Evolutionary conservation across 1,284 basidiomycete genomes (phyloP).

Genomic region (Irpex lacteus): DNA sequence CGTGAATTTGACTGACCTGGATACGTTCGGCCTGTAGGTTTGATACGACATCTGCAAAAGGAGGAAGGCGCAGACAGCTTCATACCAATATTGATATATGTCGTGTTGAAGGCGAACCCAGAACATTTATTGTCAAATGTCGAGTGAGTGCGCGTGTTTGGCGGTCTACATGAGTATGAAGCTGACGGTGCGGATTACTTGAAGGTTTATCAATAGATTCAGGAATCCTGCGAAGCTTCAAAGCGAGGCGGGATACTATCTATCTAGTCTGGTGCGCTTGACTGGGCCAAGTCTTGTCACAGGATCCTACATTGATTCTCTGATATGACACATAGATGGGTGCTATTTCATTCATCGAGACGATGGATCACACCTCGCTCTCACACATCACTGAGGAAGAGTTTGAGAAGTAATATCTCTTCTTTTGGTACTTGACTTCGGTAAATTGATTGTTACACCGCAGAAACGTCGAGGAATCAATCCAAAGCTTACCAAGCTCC

Average conservation of each 20-base stretch:
- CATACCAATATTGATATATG: slow-evolving; percentile 92
- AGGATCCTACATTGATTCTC: not conserved
- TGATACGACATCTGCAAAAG: slow-evolving; percentile 83
- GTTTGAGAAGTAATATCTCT: slow-evolving; percentile 70
- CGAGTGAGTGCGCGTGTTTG: slow-evolving; percentile 54
- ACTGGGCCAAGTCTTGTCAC: not conserved
- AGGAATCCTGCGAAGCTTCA: slow-evolving; percentile 86
- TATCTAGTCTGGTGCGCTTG: slow-evolving; percentile 81
- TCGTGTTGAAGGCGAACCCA: slow-evolving; percentile 92
- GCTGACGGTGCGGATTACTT: not conserved
- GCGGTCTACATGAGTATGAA: not conserved
- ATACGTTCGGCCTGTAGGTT: slow-evolving; percentile 45
- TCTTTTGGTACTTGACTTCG: slow-evolving; percentile 3
- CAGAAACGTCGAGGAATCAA: slow-evolving; percentile 83
- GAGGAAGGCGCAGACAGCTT: slow-evolving; percentile 90
- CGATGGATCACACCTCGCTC: slow-evolving; percentile 92
- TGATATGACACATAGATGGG: slow-evolving; percentile 60
- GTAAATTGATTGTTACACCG: not conserved
- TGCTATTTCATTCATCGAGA: slow-evolving; percentile 93
- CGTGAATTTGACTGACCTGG: slow-evolving; percentile 8
- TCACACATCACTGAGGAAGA: slow-evolving; percentile 92
- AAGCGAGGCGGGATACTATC: slow-evolving; percentile 96
- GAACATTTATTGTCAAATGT: slow-evolving; percentile 93
- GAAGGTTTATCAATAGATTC: slow-evolving; percentile 93
- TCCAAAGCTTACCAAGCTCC: slow-evolving; percentile 70